A percentile compares a stretch with the other conserved stretches of the same genome.
Evolutionary conservation across 257 asterid genomes (phyloP).

Genomic region (Scutellaria barbata): DNA sequence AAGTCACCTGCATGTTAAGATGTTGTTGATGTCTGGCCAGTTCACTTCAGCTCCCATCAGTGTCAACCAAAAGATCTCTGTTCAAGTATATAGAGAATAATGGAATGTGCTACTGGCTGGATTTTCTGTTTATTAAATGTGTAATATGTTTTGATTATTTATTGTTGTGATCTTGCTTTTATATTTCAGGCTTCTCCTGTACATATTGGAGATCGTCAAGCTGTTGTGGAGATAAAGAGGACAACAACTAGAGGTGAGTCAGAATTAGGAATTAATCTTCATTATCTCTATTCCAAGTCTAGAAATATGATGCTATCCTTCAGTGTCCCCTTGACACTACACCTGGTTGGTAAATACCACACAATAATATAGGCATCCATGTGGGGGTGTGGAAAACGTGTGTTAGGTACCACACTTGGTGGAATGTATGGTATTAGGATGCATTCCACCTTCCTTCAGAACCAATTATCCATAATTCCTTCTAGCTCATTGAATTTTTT

Average conservation of each 20-base stretch:
- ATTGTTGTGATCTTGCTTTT: constrained; percentile 17
- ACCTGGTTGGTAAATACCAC: not conserved
- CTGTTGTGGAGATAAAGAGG: constrained; percentile 77
- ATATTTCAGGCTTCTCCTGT: constrained; percentile 70
- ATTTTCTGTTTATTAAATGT: not conserved
- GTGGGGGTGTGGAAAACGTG: not conserved
- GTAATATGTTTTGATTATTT: constrained; percentile 12
- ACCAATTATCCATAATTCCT: not conserved
- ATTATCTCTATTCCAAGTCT: not conserved
- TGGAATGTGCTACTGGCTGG: not conserved
- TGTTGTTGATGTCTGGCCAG: constrained; percentile 7
- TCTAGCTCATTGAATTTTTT: too few species aligned
- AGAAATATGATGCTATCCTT: not conserved
- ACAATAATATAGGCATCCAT: not conserved
- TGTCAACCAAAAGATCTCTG: not conserved
- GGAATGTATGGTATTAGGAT: not conserved
- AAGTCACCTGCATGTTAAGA: not conserved
- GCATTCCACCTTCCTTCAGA: not conserved
- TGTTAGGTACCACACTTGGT: not conserved
- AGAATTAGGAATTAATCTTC: not conserved
- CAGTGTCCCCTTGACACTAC: not conserved
- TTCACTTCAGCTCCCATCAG: too few species aligned
- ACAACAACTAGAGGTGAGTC: constrained; percentile 75
- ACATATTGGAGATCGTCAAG: constrained; percentile 64
- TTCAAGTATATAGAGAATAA: not conserved